Percentiles rank a stretch among this genome's conserved stretches.
These are phyloP conservation scores for Pythium monospermum DNA, from an alignment of 352 stramenopile genomes.

Conservation along the genomic window DNA sequence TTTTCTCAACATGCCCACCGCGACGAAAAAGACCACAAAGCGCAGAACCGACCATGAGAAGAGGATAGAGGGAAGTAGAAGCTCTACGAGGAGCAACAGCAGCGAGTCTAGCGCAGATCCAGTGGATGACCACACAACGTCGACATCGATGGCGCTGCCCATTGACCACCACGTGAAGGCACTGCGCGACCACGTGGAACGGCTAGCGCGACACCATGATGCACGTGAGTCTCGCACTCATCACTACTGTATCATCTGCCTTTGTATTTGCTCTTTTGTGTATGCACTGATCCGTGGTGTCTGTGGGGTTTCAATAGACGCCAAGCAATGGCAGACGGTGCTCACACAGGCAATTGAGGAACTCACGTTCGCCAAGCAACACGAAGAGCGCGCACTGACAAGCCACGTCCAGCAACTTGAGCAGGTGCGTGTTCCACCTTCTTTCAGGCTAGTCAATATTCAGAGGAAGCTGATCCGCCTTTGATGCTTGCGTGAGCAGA, in stretches of 20 bases:
- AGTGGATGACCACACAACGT: background rate
- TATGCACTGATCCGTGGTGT: background rate
- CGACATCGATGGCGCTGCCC: conserved; percentile 20
- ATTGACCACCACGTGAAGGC: conserved; percentile 47
- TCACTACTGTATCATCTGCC: too few relatives aligned
- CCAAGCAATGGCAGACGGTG: conserved; percentile 38
- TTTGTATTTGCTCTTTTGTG: background rate
- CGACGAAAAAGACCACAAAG: conserved; percentile 1
- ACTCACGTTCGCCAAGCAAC: conserved; percentile 44
- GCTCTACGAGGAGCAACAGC: conserved; percentile 14
- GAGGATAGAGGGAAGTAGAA: background rate
- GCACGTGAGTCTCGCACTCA: conserved; percentile 24
- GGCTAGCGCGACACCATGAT: conserved; percentile 34
- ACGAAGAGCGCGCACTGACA: conserved; percentile 43
- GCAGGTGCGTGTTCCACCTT: conserved; percentile 28
- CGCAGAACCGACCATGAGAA: background rate
- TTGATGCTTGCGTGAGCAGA: too few relatives aligned
- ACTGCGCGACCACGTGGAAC: conserved; percentile 45
- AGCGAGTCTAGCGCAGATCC: conserved; percentile 5
- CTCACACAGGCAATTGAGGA: conserved; percentile 53
- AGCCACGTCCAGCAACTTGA: conserved; percentile 40
- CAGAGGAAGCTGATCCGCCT: too few relatives aligned
- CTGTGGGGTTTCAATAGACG: conserved; percentile 14
- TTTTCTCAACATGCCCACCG: conserved; percentile 51
- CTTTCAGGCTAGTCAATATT: too few relatives aligned